phyloP scores from a whole-genome alignment of 2,329 filamentous ascomycete genomes.

The Aureobasidium sp. region DNA sequence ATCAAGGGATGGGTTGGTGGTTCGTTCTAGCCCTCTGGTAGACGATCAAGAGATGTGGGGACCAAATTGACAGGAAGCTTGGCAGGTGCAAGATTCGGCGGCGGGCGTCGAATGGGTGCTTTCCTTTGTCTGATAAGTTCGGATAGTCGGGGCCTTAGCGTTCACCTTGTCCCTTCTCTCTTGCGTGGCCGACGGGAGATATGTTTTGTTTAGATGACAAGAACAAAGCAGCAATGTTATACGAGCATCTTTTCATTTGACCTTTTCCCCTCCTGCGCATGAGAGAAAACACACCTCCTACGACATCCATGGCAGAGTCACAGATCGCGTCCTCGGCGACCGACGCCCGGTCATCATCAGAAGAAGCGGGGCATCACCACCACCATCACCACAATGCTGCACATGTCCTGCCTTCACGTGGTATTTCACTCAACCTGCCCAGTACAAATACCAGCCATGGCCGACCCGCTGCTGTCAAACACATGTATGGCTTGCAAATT shows the following conservation, averaged over 20 bases:
- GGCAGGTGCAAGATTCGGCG: slow-evolving; percentile 2
- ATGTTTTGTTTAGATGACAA: neutral
- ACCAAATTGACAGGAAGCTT: neutral
- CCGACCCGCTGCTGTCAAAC: slow-evolving; percentile 38
- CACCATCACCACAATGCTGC: neutral
- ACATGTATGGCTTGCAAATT: slow-evolving; percentile 33
- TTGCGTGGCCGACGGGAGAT: neutral
- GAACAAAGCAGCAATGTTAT: slow-evolving; percentile 1
- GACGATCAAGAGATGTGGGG: slow-evolving; percentile 1
- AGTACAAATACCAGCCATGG: slow-evolving; percentile 26
- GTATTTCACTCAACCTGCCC: slow-evolving; percentile 40
- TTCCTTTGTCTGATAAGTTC: neutral
- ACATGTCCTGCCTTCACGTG: slow-evolving; percentile 35
- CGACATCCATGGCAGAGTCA: slow-evolving; percentile 3
- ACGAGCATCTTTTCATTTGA: slow-evolving; percentile 7
- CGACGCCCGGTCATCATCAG: neutral
- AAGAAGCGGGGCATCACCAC: slow-evolving; percentile 21
- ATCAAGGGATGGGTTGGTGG: neutral
- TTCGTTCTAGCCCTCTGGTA: slow-evolving; percentile 5
- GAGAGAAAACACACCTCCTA: no score
- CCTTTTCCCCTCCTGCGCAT: neutral
- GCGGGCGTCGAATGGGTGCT: neutral
- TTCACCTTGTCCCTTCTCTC: neutral
- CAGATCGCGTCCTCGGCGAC: neutral
- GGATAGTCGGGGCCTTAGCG: neutral